A percentile compares a stretch with the other conserved stretches of the same genome.
Evolutionary conservation across 352 stramenopile genomes (phyloP).

Genomic region (Globisporangium camurandrum): DNA sequence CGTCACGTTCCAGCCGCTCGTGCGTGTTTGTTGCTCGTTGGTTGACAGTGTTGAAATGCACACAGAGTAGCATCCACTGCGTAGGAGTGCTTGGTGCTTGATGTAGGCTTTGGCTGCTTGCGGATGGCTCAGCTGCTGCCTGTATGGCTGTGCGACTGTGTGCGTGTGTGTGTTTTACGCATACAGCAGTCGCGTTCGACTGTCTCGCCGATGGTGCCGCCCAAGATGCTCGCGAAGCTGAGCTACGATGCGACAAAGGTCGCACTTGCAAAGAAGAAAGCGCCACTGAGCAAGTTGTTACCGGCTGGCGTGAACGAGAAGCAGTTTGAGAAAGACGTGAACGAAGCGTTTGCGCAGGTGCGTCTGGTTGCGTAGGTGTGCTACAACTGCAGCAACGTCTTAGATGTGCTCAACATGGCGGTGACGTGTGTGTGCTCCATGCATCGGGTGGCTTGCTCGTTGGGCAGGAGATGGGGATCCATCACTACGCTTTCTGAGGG

Average conservation of each 20-base stretch:
- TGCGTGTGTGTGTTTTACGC: too few relatives aligned
- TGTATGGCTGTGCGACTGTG: too few relatives aligned
- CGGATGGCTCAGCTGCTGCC: background rate
- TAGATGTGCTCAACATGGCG: too few relatives aligned
- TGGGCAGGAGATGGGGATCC: constrained; percentile 44
- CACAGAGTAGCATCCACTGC: background rate
- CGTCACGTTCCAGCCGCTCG: constrained; percentile 23
- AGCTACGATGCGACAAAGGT: constrained; percentile 40
- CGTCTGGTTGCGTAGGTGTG: background rate
- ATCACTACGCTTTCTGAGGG: constrained; percentile 32
- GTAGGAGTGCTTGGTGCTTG: background rate
- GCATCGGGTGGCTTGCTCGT: too few relatives aligned
- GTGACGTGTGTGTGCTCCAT: too few relatives aligned
- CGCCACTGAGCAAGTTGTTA: constrained; percentile 45
- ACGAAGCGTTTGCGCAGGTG: constrained; percentile 51
- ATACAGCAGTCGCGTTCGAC: constrained; percentile 21
- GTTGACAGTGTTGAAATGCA: too few relatives aligned
- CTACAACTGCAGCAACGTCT: too few relatives aligned
- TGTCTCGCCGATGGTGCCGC: constrained; percentile 39
- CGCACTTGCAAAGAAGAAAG: constrained; percentile 49
- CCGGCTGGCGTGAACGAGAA: constrained; percentile 22
- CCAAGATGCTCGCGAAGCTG: constrained; percentile 31
- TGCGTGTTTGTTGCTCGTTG: constrained; percentile 18
- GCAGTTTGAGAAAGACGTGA: constrained; percentile 68
- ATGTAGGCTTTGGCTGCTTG: background rate